Evolutionary conservation across 441 rosid species (phyloP).

Genomic region (Pelargonium hybrid): DNA sequence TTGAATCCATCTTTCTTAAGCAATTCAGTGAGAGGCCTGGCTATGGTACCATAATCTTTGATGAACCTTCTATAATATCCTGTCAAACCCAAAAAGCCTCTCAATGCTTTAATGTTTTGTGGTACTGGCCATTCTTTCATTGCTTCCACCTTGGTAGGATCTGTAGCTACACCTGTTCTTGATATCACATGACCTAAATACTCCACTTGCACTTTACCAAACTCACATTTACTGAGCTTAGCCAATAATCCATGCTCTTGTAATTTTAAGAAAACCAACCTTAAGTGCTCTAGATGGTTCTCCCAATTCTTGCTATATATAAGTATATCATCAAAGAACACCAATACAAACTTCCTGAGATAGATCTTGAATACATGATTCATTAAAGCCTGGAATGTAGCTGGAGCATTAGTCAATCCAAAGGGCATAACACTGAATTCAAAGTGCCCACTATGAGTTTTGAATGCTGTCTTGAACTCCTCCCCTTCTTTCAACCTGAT

Average conservation of each 20-base stretch:
- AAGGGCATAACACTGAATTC: neutral
- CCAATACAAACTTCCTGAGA: neutral
- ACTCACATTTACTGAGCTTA: neutral
- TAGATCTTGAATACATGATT: neutral
- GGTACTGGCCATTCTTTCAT: neutral
- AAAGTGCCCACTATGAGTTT: neutral
- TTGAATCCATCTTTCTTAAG: neutral
- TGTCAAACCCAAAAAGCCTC: neutral
- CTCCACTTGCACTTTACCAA: neutral
- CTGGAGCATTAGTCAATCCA: neutral
- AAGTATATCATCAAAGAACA: neutral
- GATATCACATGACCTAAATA: constrained; percentile 7
- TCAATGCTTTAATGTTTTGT: neutral
- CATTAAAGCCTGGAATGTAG: neutral
- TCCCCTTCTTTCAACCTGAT: neutral
- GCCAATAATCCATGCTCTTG: neutral
- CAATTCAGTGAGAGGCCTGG: neutral
- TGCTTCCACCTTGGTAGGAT: neutral
- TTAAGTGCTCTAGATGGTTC: neutral
- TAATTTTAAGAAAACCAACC: neutral
- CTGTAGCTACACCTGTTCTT: neutral
- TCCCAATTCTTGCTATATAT: neutral
- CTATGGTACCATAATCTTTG: neutral
- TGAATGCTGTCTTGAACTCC: neutral
- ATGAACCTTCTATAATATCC: neutral